Evolutionary conservation across 139 green algal species (phyloP).

Genomic region (Chlorokybus atmophyticus): DNA sequence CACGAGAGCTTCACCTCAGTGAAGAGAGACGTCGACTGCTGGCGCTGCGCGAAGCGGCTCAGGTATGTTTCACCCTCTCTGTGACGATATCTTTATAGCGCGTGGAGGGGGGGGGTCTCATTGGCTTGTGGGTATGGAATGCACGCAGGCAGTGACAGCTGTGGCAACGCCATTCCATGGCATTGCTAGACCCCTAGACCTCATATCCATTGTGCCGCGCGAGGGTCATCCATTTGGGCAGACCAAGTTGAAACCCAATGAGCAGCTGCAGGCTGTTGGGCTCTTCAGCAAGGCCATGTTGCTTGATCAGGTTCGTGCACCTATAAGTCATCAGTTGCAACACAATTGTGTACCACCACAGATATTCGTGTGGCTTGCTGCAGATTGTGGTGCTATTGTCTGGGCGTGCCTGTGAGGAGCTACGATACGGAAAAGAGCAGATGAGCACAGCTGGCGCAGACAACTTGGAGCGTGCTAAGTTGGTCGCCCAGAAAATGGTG

Average conservation of each 20-base stretch:
- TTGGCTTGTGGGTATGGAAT: too few relatives aligned
- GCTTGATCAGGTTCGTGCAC: too few relatives aligned
- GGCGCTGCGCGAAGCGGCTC: background rate
- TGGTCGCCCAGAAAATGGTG: background rate
- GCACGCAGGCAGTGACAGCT: background rate
- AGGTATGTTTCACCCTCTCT: too few relatives aligned
- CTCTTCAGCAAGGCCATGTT: too few relatives aligned
- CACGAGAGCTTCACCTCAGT: background rate
- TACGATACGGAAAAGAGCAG: conserved; percentile 80
- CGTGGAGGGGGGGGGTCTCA: too few relatives aligned
- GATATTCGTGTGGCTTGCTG: too few relatives aligned
- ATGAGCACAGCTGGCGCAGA: conserved; percentile 59
- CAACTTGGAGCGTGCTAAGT: conserved; percentile 40
- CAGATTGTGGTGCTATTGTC: conserved; percentile 46
- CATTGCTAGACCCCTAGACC: background rate
- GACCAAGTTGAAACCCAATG: conserved; percentile 21
- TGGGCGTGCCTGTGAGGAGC: conserved; percentile 83
- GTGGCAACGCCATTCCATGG: background rate
- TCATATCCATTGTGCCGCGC: conserved; percentile 51
- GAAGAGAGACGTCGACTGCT: background rate
- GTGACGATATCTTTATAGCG: too few relatives aligned
- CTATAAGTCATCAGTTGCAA: too few relatives aligned
- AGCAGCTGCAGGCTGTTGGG: conserved; percentile 79
- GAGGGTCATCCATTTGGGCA: conserved; percentile 37
- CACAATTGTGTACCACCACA: too few relatives aligned